These are phyloP conservation scores for Phytophthora syringae DNA, from an alignment of 352 stramenopile species.

Conservation along the genomic window DNA sequence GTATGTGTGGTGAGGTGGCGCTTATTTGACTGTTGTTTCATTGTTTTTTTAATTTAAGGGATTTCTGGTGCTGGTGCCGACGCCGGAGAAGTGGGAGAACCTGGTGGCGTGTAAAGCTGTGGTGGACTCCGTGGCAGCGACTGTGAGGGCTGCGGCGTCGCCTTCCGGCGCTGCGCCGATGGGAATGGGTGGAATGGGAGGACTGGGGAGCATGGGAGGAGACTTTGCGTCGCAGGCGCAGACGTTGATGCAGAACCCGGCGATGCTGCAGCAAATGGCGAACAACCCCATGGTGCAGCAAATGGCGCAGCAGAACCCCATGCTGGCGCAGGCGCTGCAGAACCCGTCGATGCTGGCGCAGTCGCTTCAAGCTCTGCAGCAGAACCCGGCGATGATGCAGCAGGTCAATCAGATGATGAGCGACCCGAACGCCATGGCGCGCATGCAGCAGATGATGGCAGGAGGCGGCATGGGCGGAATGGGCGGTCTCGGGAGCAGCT, in stretches of 20 bases:
- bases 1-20: too few relatives aligned
- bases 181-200: slow-evolving; percentile 23
- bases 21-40: too few relatives aligned
- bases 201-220: slow-evolving; percentile 21
- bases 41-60: slow-evolving; percentile 35
- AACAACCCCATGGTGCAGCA: slow-evolving; percentile 82
- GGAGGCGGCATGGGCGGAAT: slow-evolving; percentile 32
- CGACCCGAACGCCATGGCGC: slow-evolving; percentile 71
- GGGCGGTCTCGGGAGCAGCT: slow-evolving; percentile 22
- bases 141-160: slow-evolving; percentile 14
- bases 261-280: slow-evolving; percentile 70
- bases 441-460: slow-evolving; percentile 77
- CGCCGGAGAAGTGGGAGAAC: slow-evolving; percentile 77
- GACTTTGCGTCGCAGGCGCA: slow-evolving; percentile 67
- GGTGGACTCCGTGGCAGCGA: slow-evolving; percentile 52
- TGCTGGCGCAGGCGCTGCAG: slow-evolving; percentile 78
- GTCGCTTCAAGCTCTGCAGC: slow-evolving; percentile 71
- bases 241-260: slow-evolving; percentile 78
- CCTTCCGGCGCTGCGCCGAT: slow-evolving; percentile 28
- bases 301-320: slow-evolving; percentile 80
- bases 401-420: slow-evolving; percentile 86
- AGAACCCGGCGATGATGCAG: slow-evolving; percentile 84
- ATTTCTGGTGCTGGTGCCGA: slow-evolving; percentile 74
- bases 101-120: slow-evolving; percentile 69
- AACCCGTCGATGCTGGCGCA: slow-evolving; percentile 77